A percentile compares a stretch with the other conserved stretches of the same genome.
phyloP scores from a whole-genome alignment of 2,329 filamentous ascomycete genomes.

The Akanthomyces uredinophilus region DNA sequence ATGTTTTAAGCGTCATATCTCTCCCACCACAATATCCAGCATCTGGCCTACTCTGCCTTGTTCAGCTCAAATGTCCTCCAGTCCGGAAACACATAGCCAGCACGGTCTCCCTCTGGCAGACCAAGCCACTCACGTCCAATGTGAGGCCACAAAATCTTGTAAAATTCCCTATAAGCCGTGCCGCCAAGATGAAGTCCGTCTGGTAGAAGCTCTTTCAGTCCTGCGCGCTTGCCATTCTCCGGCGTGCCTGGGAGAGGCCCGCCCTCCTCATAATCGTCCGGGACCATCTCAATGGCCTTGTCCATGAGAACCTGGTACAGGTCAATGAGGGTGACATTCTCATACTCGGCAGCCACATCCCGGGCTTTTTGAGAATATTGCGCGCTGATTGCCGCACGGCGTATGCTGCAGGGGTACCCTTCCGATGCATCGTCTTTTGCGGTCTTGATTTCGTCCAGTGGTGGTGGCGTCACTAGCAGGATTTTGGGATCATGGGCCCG shows the following conservation, averaged over 20 bases:
- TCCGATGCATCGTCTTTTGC: conserved; percentile 41
- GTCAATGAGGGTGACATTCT: conserved; percentile 68
- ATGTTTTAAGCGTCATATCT: too few species aligned
- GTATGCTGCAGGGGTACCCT: conserved; percentile 40
- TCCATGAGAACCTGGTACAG: conserved; percentile 76
- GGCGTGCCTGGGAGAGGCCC: conserved; percentile 46
- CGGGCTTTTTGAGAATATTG: conserved; percentile 57
- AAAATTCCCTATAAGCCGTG: conserved; percentile 49
- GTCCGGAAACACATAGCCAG: conserved; percentile 42
- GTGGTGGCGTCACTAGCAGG: conserved; percentile 76
- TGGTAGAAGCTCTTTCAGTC: conserved; percentile 46
- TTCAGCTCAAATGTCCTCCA: conserved; percentile 35
- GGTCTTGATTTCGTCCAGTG: conserved; percentile 70
- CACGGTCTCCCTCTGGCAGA: conserved; percentile 30
- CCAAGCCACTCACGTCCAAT: conserved; percentile 41
- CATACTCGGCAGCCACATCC: conserved; percentile 61
- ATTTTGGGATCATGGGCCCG: conserved; percentile 65
- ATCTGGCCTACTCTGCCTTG: background rate
- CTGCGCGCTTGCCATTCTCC: conserved; percentile 45
- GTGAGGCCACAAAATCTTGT: conserved; percentile 41
- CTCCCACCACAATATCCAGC: background rate
- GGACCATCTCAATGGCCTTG: conserved; percentile 55
- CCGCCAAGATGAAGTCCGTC: conserved; percentile 55
- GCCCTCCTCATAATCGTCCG: conserved; percentile 48
- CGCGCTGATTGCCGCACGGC: conserved; percentile 44